Conservation (phyloP, 257 asterid genomes). For the Leonotis leonurus region DNA sequence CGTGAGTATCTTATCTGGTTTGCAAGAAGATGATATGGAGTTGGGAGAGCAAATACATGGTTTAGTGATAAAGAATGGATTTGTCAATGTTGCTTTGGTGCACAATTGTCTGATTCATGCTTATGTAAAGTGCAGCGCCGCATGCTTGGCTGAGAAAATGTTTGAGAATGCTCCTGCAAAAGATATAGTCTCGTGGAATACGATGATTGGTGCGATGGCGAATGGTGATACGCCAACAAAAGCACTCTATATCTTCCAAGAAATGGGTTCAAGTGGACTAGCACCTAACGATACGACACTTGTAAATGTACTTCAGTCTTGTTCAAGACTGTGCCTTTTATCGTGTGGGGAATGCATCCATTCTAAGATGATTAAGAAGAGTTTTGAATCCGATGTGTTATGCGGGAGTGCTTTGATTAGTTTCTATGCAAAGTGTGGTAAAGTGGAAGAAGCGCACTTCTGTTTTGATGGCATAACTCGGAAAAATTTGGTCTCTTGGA, state of each 20-base stretch:
- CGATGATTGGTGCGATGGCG: not conserved
- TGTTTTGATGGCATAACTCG: slow-evolving; percentile 54
- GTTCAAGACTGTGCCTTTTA: slow-evolving; percentile 31
- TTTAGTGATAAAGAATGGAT: slow-evolving; percentile 47
- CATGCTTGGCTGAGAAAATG: slow-evolving; percentile 37
- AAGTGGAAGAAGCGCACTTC: slow-evolving; percentile 40
- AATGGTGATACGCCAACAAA: not conserved
- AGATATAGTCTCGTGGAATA: slow-evolving; percentile 37
- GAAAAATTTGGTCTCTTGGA: slow-evolving; percentile 71
- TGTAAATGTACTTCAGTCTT: slow-evolving; percentile 39
- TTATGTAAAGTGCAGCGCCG: slow-evolving; percentile 39
- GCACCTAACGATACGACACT: slow-evolving; percentile 51
- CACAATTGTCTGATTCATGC: slow-evolving; percentile 52
- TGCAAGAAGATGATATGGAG: slow-evolving; percentile 24
- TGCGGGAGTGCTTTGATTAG: slow-evolving; percentile 60
- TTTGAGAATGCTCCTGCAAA: slow-evolving; percentile 41
- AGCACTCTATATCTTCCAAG: slow-evolving; percentile 28
- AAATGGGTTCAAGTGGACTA: slow-evolving; percentile 37
- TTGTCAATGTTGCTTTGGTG: slow-evolving; percentile 33
- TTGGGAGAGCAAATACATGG: slow-evolving; percentile 59
- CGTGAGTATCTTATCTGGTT: slow-evolving; percentile 41
- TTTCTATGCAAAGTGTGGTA: slow-evolving; percentile 53
- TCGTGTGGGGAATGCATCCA: slow-evolving; percentile 21
- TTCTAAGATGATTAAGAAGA: slow-evolving; percentile 45
- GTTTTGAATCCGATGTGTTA: slow-evolving; percentile 36